Percentiles rank a stretch among this genome's conserved stretches.
Evolutionary conservation across 2,329 filamentous ascomycete genomes (phyloP).

Genomic region (Aspergillus aculeatinus): DNA sequence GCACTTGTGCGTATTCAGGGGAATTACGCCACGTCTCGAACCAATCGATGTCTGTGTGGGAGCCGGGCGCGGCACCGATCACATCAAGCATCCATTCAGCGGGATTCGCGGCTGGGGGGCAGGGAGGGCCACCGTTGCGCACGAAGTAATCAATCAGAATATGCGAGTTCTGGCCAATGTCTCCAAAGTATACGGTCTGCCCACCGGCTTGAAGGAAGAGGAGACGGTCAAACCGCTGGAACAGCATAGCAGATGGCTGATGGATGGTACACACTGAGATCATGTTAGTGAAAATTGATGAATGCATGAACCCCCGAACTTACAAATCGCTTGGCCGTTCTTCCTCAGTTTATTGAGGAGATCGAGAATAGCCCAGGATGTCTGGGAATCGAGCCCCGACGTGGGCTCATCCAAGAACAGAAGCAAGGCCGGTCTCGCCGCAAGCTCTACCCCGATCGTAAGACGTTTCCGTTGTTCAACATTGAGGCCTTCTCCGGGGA

Average conservation of each 20-base stretch:
- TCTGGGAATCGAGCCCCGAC: conserved; percentile 81
- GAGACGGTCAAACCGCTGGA: no score
- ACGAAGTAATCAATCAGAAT: conserved; percentile 61
- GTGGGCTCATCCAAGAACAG: conserved; percentile 88
- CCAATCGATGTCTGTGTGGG: background rate
- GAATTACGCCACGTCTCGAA: background rate
- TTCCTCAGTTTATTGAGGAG: conserved; percentile 74
- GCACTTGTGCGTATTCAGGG: background rate
- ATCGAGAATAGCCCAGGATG: conserved; percentile 78
- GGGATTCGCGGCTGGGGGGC: conserved; percentile 58
- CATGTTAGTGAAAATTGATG: no score
- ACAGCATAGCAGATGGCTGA: no score
- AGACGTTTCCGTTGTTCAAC: no score
- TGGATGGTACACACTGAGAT: no score
- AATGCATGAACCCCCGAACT: no score
- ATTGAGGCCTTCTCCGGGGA: no score
- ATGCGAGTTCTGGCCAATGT: conserved; percentile 57
- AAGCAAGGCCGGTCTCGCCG: conserved; percentile 74
- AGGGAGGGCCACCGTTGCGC: conserved; percentile 55
- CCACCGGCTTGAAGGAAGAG: conserved; percentile 33
- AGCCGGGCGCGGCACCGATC: conserved; percentile 41
- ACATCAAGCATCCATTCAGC: conserved; percentile 67
- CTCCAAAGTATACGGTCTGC: conserved; percentile 64
- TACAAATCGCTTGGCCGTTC: no score
- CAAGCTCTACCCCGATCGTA: no score